phyloP scores from a whole-genome alignment of 352 stramenopile species.

The Hyaloperonospora brassicae region DNA sequence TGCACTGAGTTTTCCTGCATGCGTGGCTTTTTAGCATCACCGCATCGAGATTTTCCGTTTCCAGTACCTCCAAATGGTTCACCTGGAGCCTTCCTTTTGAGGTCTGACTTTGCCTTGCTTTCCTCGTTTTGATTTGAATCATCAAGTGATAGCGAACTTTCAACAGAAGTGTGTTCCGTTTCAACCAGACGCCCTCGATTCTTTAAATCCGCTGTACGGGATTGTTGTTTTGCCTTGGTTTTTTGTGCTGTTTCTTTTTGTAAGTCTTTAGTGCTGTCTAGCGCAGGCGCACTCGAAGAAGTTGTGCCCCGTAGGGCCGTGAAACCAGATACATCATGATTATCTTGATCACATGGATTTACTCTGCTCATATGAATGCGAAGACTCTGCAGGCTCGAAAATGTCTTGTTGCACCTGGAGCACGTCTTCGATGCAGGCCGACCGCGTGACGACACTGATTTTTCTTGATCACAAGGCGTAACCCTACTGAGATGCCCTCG shows the following conservation, averaged over 20 bases:
- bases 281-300: neutral
- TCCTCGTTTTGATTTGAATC: neutral
- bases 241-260: conserved; percentile 18
- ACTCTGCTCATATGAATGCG: conserved; percentile 27
- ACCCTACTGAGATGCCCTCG: conserved; percentile 21
- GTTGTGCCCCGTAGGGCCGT: conserved; percentile 6
- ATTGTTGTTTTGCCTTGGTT: conserved; percentile 19
- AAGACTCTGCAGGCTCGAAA: conserved; percentile 26
- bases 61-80: neutral
- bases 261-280: conserved; percentile 13
- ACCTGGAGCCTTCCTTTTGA: conserved; percentile 12
- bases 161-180: conserved; percentile 8
- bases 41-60: conserved; percentile 3
- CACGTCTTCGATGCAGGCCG: conserved; percentile 15
- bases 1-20: conserved; percentile 7
- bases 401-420: conserved; percentile 23
- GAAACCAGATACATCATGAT: neutral
- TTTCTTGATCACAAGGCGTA: conserved; percentile 25
- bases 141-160: neutral
- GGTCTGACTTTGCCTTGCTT: neutral
- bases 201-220: conserved; percentile 27
- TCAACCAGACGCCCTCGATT: conserved; percentile 22
- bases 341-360: conserved; percentile 20
- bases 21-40: conserved; percentile 12
- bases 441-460: conserved; percentile 9